phyloP scores from a whole-genome alignment of 176 grass and related monocot species.

The Oryza meridionalis region DNA sequence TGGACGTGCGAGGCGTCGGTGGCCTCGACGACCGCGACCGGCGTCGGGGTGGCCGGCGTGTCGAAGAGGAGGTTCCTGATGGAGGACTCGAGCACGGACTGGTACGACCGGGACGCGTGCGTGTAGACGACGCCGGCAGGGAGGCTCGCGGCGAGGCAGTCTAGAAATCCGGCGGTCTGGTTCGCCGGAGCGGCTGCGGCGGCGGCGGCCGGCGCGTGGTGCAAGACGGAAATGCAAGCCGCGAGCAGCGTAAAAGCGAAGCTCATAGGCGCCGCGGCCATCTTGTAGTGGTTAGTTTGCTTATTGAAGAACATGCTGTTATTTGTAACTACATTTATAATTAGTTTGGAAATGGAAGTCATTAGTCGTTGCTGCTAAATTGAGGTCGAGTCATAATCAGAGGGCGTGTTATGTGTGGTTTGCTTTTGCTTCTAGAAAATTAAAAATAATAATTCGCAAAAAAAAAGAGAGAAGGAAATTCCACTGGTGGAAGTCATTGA shows the following conservation, averaged over 20 bases:
- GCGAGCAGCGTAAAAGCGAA: neutral
- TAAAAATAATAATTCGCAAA: too few species aligned
- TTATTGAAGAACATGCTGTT: neutral
- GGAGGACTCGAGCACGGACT: conserved; percentile 51
- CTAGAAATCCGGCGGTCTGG: conserved; percentile 37
- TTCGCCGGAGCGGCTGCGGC: neutral
- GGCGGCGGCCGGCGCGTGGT: neutral
- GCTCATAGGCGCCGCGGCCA: neutral
- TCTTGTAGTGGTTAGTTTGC: neutral
- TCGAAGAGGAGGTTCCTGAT: conserved; percentile 66
- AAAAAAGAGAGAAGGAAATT: too few species aligned
- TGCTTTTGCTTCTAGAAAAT: neutral
- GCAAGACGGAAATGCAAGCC: neutral
- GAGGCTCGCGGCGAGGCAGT: conserved; percentile 45
- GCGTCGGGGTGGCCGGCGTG: conserved; percentile 54
- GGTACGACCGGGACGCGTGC: conserved; percentile 37
- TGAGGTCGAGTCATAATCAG: neutral
- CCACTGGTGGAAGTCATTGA: too few species aligned
- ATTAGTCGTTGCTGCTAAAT: neutral
- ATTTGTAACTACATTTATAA: neutral
- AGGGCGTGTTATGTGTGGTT: neutral
- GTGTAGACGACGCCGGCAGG: conserved; percentile 39
- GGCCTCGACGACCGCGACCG: conserved; percentile 48
- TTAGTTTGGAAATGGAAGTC: neutral
- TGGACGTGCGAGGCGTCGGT: conserved; percentile 52